These are phyloP conservation scores for Coniella vitis DNA, from an alignment of 2,329 filamentous ascomycete genomes.

Conservation along the genomic window DNA sequence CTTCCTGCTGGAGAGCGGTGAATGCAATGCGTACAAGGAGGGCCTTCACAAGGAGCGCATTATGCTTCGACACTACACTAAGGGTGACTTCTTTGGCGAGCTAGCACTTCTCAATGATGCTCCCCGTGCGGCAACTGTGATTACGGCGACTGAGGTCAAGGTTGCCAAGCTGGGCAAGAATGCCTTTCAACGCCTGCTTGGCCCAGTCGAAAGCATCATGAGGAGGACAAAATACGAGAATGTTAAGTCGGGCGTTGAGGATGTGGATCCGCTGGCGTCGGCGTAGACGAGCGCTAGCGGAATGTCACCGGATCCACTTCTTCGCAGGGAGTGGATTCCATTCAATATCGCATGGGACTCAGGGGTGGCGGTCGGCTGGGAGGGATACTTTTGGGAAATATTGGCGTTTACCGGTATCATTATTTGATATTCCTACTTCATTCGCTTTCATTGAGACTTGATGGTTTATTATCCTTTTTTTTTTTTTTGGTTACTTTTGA, in stretches of 20 bases:
- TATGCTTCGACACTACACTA: slow-evolving; percentile 73
- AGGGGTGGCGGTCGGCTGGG: slow-evolving; percentile 9
- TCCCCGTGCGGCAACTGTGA: slow-evolving; percentile 81
- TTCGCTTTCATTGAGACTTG: background rate
- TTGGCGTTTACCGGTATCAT: slow-evolving; percentile 11
- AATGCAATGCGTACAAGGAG: slow-evolving; percentile 81
- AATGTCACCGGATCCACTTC: slow-evolving; percentile 4
- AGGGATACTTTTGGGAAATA: background rate
- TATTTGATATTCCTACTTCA: background rate
- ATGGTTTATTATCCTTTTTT: slow-evolving; percentile 14
- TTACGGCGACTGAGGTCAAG: slow-evolving; percentile 81
- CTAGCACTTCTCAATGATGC: slow-evolving; percentile 89
- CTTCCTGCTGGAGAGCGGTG: slow-evolving; percentile 81
- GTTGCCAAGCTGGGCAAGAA: slow-evolving; percentile 88
- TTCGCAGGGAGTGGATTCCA: background rate
- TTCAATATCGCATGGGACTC: slow-evolving; percentile 7
- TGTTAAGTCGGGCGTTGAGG: slow-evolving; percentile 55
- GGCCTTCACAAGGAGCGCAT: slow-evolving; percentile 45
- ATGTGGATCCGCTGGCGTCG: slow-evolving; percentile 57
- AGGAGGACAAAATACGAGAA: slow-evolving; percentile 63
- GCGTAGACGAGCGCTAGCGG: slow-evolving; percentile 19
- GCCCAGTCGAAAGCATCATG: slow-evolving; percentile 92
- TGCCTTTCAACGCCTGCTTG: slow-evolving; percentile 87
- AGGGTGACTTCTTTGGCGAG: slow-evolving; percentile 97
- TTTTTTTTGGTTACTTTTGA: slow-evolving; percentile 11